Conservation (phyloP, 163 green algal genomes). For the Picocystis sp. region DNA sequence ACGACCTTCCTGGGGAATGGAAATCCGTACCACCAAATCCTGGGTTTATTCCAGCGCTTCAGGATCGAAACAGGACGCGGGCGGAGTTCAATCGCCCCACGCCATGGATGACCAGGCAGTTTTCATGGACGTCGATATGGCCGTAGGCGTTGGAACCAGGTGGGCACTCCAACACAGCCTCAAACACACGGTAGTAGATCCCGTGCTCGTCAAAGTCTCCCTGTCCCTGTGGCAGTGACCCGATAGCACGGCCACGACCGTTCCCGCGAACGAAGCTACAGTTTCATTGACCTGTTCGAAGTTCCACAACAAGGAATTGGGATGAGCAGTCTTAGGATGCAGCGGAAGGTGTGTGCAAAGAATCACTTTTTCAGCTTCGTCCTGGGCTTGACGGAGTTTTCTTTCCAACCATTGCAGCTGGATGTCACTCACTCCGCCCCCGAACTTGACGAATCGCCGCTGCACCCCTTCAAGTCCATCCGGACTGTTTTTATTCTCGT, state of each 20-base stretch:
- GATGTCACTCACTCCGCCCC: conserved; percentile 26
- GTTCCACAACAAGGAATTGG: conserved; percentile 57
- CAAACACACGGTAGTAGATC: conserved; percentile 19
- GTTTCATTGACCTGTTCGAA: conserved; percentile 30
- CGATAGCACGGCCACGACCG: conserved; percentile 37
- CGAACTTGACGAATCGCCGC: conserved; percentile 57
- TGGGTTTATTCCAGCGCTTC: too few relatives aligned
- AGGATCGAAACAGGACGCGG: too few relatives aligned
- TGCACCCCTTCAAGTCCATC: conserved; percentile 25
- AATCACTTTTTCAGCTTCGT: conserved; percentile 27
- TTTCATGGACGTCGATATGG: too few relatives aligned
- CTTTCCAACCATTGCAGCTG: conserved; percentile 50
- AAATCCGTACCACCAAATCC: too few relatives aligned
- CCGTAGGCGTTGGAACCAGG: too few relatives aligned
- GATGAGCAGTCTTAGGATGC: conserved; percentile 29
- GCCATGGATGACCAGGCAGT: too few relatives aligned
- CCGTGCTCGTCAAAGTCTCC: conserved; percentile 7
- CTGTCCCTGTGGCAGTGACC: conserved; percentile 42
- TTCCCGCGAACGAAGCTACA: conserved; percentile 14
- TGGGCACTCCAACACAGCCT: conserved; percentile 9
- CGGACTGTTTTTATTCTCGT: conserved; percentile 53
- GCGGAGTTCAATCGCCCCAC: too few relatives aligned
- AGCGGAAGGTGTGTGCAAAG: conserved; percentile 48
- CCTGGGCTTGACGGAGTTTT: conserved; percentile 24
- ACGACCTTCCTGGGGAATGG: too few relatives aligned